phyloP scores from a whole-genome alignment of 2,329 filamentous ascomycete species.

The Colletotrichum sp. region DNA sequence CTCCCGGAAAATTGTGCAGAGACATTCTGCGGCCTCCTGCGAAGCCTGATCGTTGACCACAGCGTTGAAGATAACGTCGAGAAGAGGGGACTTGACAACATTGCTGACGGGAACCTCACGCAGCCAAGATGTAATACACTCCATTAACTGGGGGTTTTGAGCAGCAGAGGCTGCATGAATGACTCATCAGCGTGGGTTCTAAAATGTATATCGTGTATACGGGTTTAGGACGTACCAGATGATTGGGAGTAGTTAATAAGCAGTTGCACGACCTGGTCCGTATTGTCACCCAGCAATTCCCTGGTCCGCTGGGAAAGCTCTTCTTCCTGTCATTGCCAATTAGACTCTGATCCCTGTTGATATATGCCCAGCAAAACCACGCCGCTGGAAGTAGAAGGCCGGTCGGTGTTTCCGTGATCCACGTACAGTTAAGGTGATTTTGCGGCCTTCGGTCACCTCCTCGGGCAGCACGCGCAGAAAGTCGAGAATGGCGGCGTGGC shows the following conservation, averaged over 20 bases:
- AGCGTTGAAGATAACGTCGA: slow-evolving; percentile 81
- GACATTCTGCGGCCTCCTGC: slow-evolving; percentile 87
- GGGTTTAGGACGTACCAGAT: slow-evolving; percentile 67
- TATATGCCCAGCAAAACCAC: slow-evolving; percentile 38
- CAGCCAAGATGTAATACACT: slow-evolving; percentile 97
- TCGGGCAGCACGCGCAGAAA: slow-evolving; percentile 97
- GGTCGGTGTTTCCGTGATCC: slow-evolving; percentile 62
- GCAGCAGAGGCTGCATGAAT: slow-evolving; percentile 68
- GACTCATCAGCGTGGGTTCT: background rate
- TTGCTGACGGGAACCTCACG: slow-evolving; percentile 86
- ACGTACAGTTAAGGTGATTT: slow-evolving; percentile 99
- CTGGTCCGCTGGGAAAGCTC: slow-evolving; percentile 85
- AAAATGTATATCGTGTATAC: background rate
- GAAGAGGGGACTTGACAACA: slow-evolving; percentile 83
- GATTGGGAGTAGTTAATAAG: slow-evolving; percentile 92
- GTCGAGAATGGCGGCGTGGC: slow-evolving; percentile 88
- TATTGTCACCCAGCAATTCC: slow-evolving; percentile 91
- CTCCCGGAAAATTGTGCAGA: slow-evolving; percentile 90
- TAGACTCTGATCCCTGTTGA: slow-evolving; percentile 48
- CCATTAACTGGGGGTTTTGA: slow-evolving; percentile 87
- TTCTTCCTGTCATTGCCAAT: slow-evolving; percentile 80
- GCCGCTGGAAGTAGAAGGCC: slow-evolving; percentile 35
- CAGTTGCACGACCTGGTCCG: slow-evolving; percentile 83
- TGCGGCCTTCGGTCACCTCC: slow-evolving; percentile 98
- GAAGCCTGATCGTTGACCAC: slow-evolving; percentile 79